These are phyloP conservation scores for Whalleya microplaca DNA, from an alignment of 2,329 filamentous ascomycete species.

Conservation along the genomic window DNA sequence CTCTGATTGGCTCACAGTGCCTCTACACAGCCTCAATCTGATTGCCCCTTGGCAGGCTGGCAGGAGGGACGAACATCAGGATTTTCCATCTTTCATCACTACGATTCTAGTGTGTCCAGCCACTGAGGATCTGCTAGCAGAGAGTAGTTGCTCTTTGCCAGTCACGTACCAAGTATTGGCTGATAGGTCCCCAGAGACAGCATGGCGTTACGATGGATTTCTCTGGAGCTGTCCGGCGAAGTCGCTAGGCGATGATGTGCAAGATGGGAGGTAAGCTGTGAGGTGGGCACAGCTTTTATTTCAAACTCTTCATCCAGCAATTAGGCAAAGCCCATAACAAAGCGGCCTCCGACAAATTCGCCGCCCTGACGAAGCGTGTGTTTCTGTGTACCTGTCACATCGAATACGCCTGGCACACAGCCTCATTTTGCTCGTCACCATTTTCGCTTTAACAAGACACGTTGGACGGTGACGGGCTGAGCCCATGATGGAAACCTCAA, in stretches of 20 bases:
- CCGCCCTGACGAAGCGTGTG: slow-evolving; percentile 8
- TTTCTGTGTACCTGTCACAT: background rate
- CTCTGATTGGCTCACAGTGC: slow-evolving; percentile 24
- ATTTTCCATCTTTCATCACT: slow-evolving; percentile 7
- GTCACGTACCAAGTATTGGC: slow-evolving; percentile 3
- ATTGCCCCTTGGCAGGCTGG: slow-evolving; percentile 23
- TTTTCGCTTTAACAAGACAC: slow-evolving; percentile 7
- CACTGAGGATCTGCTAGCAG: slow-evolving; percentile 1
- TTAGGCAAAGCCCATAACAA: background rate
- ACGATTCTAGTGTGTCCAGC: slow-evolving; percentile 6
- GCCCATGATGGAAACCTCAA: slow-evolving; percentile 4
- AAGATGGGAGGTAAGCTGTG: background rate
- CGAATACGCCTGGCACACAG: slow-evolving; percentile 9
- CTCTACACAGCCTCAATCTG: slow-evolving; percentile 35
- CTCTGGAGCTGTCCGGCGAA: background rate
- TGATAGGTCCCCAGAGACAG: background rate
- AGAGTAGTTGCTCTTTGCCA: background rate
- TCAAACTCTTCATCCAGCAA: background rate
- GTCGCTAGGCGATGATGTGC: background rate
- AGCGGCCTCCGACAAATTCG: slow-evolving; percentile 21
- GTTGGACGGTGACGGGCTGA: slow-evolving; percentile 6
- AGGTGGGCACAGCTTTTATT: background rate
- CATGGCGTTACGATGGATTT: background rate
- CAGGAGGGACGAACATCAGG: slow-evolving; percentile 22
- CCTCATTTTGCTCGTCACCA: background rate